Conservation (phyloP, 345 rosid species). For the Alliaria petiolata region DNA sequence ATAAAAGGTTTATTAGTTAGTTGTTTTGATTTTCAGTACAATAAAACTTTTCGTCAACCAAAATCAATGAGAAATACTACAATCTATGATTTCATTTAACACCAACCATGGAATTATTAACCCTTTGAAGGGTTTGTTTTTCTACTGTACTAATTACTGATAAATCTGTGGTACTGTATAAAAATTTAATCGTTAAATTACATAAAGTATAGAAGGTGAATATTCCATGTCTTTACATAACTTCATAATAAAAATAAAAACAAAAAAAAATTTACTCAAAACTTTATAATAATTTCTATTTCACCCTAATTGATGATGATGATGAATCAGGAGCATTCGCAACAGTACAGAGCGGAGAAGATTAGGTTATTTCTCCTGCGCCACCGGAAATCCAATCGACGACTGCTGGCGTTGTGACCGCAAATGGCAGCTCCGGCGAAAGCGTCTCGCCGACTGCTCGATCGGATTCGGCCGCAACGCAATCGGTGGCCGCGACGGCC, state of each 20-base stretch:
- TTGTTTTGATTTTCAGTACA: neutral
- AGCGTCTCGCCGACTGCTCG: slow-evolving; percentile 59
- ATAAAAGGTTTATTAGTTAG: neutral
- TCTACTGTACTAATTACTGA: too few relatives aligned
- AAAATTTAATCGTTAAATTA: too few relatives aligned
- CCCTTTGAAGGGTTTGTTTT: neutral
- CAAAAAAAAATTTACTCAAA: too few relatives aligned
- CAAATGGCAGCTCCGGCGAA: slow-evolving; percentile 49
- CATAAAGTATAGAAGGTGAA: too few relatives aligned
- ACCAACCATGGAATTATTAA: neutral
- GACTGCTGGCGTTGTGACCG: slow-evolving; percentile 83
- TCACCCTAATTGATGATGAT: neutral
- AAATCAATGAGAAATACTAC: too few relatives aligned
- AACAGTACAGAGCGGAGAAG: slow-evolving; percentile 73
- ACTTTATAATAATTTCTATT: too few relatives aligned
- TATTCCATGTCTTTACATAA: too few relatives aligned
- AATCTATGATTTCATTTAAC: neutral
- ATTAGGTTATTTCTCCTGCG: slow-evolving; percentile 59
- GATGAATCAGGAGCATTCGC: slow-evolving; percentile 50
- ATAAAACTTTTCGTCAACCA: too few relatives aligned
- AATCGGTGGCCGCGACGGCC: slow-evolving; percentile 75
- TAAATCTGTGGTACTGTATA: too few relatives aligned
- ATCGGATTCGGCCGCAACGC: slow-evolving; percentile 84
- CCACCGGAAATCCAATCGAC: slow-evolving; percentile 74
- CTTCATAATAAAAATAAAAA: too few relatives aligned